Percentiles rank a stretch among this genome's conserved stretches.
Evolutionary conservation across 148 eudicot genomes (phyloP).

Genomic region (Spergularia marina): DNA sequence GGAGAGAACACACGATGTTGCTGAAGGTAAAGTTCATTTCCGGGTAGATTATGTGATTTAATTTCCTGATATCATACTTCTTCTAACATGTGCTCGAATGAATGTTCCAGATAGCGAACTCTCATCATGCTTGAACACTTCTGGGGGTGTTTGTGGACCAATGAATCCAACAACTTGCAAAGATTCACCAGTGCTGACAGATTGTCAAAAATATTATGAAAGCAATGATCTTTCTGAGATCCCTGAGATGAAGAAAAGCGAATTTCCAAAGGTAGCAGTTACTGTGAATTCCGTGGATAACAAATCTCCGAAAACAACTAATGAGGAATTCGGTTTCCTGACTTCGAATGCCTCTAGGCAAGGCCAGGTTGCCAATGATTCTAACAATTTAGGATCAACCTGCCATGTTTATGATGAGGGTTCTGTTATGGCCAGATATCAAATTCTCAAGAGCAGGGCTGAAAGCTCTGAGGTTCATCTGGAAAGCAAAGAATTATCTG

Average conservation of each 20-base stretch:
- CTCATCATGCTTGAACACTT: slow-evolving; percentile 18
- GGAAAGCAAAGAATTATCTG: slow-evolving; percentile 12
- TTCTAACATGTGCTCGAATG: slow-evolving; percentile 27
- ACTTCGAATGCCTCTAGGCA: not conserved
- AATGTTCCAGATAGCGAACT: slow-evolving; percentile 26
- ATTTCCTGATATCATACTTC: not conserved
- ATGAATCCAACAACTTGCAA: slow-evolving; percentile 17
- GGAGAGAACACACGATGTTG: slow-evolving; percentile 33
- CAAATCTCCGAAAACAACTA: not conserved
- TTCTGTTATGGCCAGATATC: slow-evolving; percentile 55
- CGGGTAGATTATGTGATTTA: slow-evolving; percentile 1
- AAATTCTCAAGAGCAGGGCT: slow-evolving; percentile 44
- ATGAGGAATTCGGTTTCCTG: not conserved
- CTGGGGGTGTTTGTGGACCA: slow-evolving; percentile 23
- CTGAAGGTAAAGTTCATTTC: slow-evolving; percentile 36
- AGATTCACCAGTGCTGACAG: slow-evolving; percentile 24
- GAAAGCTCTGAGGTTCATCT: slow-evolving; percentile 27
- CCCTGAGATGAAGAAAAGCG: slow-evolving; percentile 40
- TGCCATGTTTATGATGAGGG: slow-evolving; percentile 40
- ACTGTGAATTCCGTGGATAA: slow-evolving; percentile 11
- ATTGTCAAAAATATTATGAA: slow-evolving; percentile 3
- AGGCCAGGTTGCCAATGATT: slow-evolving; percentile 7
- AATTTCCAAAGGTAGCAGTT: slow-evolving; percentile 33
- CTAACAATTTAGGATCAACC: slow-evolving; percentile 1
- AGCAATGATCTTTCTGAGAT: slow-evolving; percentile 20